Evolutionary conservation across 208 protist genomes (phyloP).

Genomic region (Leishmania aethiopica): DNA sequence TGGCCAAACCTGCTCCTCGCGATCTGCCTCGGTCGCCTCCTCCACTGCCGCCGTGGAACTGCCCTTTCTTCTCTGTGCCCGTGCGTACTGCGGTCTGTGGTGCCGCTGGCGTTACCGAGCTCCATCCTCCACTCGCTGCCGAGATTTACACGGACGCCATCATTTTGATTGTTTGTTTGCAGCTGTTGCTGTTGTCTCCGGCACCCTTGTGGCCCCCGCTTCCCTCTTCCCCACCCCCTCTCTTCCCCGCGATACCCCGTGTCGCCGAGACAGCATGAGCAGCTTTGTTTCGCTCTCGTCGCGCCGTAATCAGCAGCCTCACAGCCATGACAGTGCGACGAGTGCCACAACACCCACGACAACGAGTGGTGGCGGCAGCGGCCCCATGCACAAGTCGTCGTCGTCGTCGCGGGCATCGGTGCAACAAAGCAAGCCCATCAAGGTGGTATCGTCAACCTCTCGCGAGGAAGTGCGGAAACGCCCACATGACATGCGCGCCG

Average conservation of each 20-base stretch:
- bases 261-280: not conserved
- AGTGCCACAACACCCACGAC: not conserved
- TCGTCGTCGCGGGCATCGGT: constrained; percentile 9
- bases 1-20: not conserved
- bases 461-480: constrained; percentile 55
- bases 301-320: not conserved
- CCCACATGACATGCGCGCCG: constrained; percentile 42
- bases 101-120: not conserved
- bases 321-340: not conserved
- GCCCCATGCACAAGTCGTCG: not conserved
- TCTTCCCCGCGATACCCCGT: too few relatives aligned
- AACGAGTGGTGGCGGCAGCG: not conserved
- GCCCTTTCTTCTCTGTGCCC: not conserved
- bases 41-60: not conserved
- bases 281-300: not conserved
- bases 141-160: not conserved
- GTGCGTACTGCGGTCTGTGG: not conserved
- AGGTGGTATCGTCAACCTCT: constrained; percentile 2
- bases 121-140: not conserved
- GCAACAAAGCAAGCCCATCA: not conserved
- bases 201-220: not conserved
- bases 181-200: not conserved
- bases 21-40: not conserved
- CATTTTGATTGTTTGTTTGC: not conserved
- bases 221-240: not conserved